Conservation (phyloP, 306 rosid genomes). For the Quillaja saponaria region DNA sequence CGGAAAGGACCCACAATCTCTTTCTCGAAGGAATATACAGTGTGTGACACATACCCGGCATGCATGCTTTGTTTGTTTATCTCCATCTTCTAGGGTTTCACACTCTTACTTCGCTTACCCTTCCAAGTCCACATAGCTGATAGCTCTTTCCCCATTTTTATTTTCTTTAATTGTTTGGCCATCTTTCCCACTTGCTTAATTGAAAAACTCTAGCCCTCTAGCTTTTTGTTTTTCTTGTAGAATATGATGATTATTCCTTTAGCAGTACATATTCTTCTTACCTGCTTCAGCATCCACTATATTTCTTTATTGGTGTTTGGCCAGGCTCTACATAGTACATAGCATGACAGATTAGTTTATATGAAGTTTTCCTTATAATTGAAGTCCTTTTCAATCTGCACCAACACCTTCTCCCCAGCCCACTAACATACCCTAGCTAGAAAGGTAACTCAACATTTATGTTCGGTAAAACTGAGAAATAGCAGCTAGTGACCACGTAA, state of each 20-base stretch:
- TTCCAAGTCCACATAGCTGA: neutral
- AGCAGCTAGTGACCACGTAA: too few species aligned
- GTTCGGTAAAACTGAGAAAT: neutral
- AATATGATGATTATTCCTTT: neutral
- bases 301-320: constrained; percentile 1
- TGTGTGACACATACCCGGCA: constrained; percentile 61
- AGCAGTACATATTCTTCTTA: neutral
- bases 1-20: constrained; percentile 54
- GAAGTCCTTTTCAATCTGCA: too few species aligned
- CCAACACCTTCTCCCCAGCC: too few species aligned
- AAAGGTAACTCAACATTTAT: too few species aligned
- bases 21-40: constrained; percentile 98
- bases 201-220: constrained; percentile 17
- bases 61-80: constrained; percentile 72
- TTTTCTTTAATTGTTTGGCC: constrained; percentile 6
- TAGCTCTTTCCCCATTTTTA: constrained; percentile 27
- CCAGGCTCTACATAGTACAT: neutral
- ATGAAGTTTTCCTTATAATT: too few species aligned
- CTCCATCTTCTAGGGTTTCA: constrained; percentile 81
- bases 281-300: neutral
- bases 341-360: neutral
- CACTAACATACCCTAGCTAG: too few species aligned
- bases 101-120: too few species aligned
- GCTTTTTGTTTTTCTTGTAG: neutral
- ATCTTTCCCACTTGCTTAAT: constrained; percentile 30